Evolutionary conservation across 805 yeast genomes (phyloP).

Genomic region (Ogataea siamensis): DNA sequence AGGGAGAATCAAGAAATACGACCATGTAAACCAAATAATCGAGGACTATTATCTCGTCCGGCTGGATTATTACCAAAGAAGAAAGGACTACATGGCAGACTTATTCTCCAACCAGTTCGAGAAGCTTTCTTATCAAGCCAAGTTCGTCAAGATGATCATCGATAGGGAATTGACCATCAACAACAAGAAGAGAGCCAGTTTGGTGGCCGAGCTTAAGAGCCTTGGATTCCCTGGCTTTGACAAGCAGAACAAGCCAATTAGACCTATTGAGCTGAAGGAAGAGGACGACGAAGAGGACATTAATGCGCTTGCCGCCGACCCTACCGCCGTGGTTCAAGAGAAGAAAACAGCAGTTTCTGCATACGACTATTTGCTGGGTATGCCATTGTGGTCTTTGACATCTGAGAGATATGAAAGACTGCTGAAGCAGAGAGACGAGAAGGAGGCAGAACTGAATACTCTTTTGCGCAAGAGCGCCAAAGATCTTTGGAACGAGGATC

Average conservation of each 20-base stretch:
- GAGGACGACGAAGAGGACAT: conserved; percentile 43
- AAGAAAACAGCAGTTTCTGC: conserved; percentile 54
- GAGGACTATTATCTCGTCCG: conserved; percentile 83
- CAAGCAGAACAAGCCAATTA: conserved; percentile 63
- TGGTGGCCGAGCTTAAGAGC: conserved; percentile 61
- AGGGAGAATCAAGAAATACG: conserved; percentile 84
- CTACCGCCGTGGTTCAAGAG: conserved; percentile 40
- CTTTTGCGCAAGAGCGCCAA: conserved; percentile 71
- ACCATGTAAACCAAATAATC: conserved; percentile 70
- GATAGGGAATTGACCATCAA: conserved; percentile 67
- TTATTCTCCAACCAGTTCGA: conserved; percentile 72
- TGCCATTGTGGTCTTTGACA: conserved; percentile 94
- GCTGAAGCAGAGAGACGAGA: conserved; percentile 66
- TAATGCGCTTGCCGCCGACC: conserved; percentile 35
- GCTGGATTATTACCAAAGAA: conserved; percentile 83
- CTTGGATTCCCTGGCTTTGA: conserved; percentile 75
- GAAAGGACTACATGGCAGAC: conserved; percentile 77
- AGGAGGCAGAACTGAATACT: conserved; percentile 65
- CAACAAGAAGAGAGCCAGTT: conserved; percentile 65
- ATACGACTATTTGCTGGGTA: conserved; percentile 85
- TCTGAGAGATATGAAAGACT: conserved; percentile 82
- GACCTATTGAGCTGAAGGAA: conserved; percentile 31
- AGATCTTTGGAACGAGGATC: conserved; percentile 84
- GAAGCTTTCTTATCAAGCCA: conserved; percentile 76
- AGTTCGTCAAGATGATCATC: conserved; percentile 87